Conservation (phyloP, 75 land plant species). For the Cryptomeria japonica region DNA sequence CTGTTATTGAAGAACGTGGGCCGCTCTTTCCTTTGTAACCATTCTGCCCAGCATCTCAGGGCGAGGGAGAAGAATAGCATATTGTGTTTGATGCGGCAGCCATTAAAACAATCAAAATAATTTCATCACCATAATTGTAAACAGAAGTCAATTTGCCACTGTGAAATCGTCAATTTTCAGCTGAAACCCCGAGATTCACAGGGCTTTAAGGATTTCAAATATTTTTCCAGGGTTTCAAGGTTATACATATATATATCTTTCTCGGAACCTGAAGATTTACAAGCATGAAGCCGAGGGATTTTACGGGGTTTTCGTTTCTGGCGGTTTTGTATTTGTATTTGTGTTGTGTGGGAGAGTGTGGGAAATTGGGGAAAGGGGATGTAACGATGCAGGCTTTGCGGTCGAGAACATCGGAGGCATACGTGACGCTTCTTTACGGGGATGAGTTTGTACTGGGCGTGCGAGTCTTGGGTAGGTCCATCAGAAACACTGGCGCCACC, state of each 20-base stretch:
- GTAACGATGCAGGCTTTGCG: not conserved
- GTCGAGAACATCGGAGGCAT: slow-evolving; percentile 54
- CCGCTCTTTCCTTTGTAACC: not conserved
- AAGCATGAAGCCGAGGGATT: slow-evolving; percentile 1
- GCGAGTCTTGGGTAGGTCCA: slow-evolving; percentile 91
- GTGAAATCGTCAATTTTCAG: not conserved
- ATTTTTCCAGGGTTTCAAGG: not conserved
- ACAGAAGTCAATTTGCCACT: too few species aligned
- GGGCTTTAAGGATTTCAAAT: not conserved
- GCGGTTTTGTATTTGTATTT: not conserved
- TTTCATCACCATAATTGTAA: not conserved
- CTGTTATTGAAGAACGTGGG: not conserved
- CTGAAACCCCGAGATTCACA: not conserved
- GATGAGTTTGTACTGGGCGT: slow-evolving; percentile 98
- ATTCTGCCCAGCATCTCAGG: not conserved
- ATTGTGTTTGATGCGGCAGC: not conserved
- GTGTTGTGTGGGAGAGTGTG: not conserved
- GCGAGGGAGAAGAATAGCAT: not conserved
- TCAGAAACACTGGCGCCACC: slow-evolving; percentile 81
- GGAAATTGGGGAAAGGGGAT: not conserved
- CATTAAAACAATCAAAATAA: not conserved
- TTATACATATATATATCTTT: too few species aligned
- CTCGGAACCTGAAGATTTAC: not conserved
- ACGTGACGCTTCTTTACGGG: slow-evolving; percentile 93
- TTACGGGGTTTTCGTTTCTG: not conserved